A percentile compares a stretch with the other conserved stretches of the same genome.
Evolutionary conservation across 192 early-diverging fungal species (phyloP).

Genomic region (Globomyces pollinis-pini): DNA sequence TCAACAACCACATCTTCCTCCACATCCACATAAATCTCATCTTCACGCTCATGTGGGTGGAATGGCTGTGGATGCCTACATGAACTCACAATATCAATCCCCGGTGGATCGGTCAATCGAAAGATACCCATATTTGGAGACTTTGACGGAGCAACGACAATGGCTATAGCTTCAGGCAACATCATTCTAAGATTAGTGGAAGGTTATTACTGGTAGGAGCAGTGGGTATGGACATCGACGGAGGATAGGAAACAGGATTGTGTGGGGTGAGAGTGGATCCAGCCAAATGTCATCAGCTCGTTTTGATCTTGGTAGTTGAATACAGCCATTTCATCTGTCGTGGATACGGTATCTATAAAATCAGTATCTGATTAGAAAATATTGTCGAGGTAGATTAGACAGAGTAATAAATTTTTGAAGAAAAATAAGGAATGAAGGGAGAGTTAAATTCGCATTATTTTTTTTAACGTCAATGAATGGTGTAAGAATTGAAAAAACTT

Average conservation of each 20-base stretch:
- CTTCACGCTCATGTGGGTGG: constrained; percentile 63
- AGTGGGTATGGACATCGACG: constrained; percentile 87
- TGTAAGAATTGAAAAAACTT: too few relatives aligned
- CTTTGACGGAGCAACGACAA: constrained; percentile 73
- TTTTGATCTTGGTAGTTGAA: constrained; percentile 66
- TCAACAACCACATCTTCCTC: not conserved
- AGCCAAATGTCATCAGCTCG: constrained; percentile 76
- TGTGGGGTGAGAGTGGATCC: constrained; percentile 77
- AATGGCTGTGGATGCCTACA: constrained; percentile 63
- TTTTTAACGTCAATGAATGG: too few relatives aligned
- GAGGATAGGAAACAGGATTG: constrained; percentile 93
- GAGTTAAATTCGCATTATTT: too few relatives aligned
- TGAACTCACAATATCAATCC: constrained; percentile 66
- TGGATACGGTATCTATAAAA: constrained; percentile 69
- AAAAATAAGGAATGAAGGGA: too few relatives aligned
- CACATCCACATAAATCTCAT: constrained; percentile 1
- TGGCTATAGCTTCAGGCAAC: constrained; percentile 87
- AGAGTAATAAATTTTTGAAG: too few relatives aligned
- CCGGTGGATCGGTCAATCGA: constrained; percentile 77
- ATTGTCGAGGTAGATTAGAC: too few relatives aligned
- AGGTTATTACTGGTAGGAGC: constrained; percentile 62
- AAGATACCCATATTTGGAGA: constrained; percentile 64
- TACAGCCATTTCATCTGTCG: constrained; percentile 75
- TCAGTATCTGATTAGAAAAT: too few relatives aligned
- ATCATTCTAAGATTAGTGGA: constrained; percentile 38